Percentiles rank a stretch among this genome's conserved stretches.
Evolutionary conservation across 2,329 filamentous ascomycete genomes (phyloP).

Genomic region (Fusarium nygamai): DNA sequence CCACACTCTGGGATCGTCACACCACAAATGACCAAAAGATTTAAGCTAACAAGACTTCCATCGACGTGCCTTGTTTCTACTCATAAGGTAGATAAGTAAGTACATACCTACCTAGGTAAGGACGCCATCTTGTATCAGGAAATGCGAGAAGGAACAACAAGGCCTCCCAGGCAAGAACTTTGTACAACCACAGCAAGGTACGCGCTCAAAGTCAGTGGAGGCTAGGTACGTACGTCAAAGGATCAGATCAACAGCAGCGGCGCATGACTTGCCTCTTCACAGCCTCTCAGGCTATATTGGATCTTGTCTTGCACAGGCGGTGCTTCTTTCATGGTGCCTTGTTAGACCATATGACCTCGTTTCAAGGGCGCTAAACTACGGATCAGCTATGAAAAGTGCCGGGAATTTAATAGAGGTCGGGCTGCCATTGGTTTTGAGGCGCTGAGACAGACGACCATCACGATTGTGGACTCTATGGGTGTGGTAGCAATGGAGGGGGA

Average conservation of each 20-base stretch:
- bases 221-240: conserved; percentile 1
- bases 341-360: conserved; percentile 35
- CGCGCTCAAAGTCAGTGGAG: not conserved
- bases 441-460: conserved; percentile 19
- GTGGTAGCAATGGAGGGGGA: conserved; percentile 20
- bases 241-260: not conserved
- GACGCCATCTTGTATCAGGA: not conserved
- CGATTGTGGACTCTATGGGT: conserved; percentile 25
- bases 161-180: not conserved
- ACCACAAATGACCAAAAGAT: conserved; percentile 17
- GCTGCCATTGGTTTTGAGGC: conserved; percentile 27
- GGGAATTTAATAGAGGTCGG: conserved; percentile 29
- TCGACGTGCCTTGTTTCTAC: not conserved
- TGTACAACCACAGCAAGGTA: not conserved
- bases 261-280: conserved; percentile 13
- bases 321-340: conserved; percentile 18
- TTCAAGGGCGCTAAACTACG: conserved; percentile 27
- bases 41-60: not conserved
- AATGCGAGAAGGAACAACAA: not conserved
- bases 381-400: conserved; percentile 29
- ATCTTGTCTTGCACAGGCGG: conserved; percentile 10
- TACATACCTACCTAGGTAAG: not conserved
- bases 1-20: conserved; percentile 33
- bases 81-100: not conserved
- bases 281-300: conserved; percentile 12